Evolutionary conservation across 1,139 yeast genomes (phyloP), one percentile per base, ranked within the genome.

Genomic region (Candida buenavistaensis): DNA sequence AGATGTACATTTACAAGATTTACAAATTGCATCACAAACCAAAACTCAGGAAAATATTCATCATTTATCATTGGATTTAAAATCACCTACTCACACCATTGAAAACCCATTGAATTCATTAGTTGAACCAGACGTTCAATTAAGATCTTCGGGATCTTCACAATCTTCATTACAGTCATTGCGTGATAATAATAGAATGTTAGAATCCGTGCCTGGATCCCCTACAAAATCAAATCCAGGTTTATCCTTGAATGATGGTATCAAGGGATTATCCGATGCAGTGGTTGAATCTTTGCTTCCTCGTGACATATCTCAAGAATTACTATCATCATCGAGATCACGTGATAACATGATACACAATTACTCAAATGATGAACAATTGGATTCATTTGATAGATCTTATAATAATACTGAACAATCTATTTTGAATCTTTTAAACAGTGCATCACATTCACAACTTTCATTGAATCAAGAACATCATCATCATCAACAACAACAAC

Each of bases 131-230:
- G 69, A 63, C 29, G 55, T 59, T 12, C 55, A 56, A 34, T 50
- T 65, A 33, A 55, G 55, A 38, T 62, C 69, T 4, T 64, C 65
- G 4, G 72, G 70, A 9, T 65, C 73, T 8, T 68, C 75, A 3
- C 72, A 68, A 44, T 66, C 73, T 3, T 68, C 75, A 5, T 56
- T 70, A 32, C 73, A 65, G 45, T 67, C 74, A 2, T 56, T 70
- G 34, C 43, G 55, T 29, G 72, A 66, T 23, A 51, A 56, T 16
- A 69, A 68, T 43, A 50, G 75, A 32, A 43, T 49, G 6, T 55
- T 70, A 31, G 52, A 56, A 10, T 60, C 69, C 2, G 46, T 54
- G 5, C 42, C 45, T 7, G 51, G 52, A 11, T 48, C 51, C 17
- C 50, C 49, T 10, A 40, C 42, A 2, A 46, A 47, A 11, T 42